phyloP scores from a whole-genome alignment of 1,139 yeast genomes.

The Geotrichum restrictum region DNA sequence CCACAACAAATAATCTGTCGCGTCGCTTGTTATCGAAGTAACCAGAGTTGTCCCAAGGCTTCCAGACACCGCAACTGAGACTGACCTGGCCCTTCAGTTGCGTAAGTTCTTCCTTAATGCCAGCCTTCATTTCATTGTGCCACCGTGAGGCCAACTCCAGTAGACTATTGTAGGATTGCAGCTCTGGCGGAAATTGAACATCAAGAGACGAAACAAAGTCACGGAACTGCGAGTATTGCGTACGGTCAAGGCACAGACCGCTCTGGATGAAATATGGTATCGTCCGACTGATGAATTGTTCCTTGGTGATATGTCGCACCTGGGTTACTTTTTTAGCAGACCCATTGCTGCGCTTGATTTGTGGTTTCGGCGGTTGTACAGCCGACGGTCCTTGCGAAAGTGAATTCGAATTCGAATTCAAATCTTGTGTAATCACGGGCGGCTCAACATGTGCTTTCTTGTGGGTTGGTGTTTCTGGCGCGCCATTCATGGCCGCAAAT shows the following conservation, averaged over 20 bases:
- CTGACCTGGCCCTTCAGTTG: conserved; percentile 17
- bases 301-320: conserved; percentile 12
- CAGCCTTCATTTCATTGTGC: conserved; percentile 17
- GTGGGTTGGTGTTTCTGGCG: not conserved
- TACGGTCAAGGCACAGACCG: conserved; percentile 18
- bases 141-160: conserved; percentile 18
- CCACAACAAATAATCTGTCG: conserved; percentile 19
- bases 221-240: conserved; percentile 15
- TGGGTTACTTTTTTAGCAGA: conserved; percentile 9
- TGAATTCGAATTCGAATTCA: too few relatives aligned
- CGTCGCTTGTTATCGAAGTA: conserved; percentile 11
- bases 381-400: not conserved
- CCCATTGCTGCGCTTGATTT: conserved; percentile 4
- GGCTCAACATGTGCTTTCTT: not conserved
- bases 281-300: conserved; percentile 17
- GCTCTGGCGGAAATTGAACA: conserved; percentile 17
- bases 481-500: conserved; percentile 19
- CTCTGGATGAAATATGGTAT: conserved; percentile 19
- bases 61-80: conserved; percentile 22
- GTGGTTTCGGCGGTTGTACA: not conserved
- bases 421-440: not conserved
- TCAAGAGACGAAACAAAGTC: conserved; percentile 17
- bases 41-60: conserved; percentile 19
- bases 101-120: conserved; percentile 17
- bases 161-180: conserved; percentile 20